A percentile compares a stretch with the other conserved stretches of the same genome.
These are phyloP conservation scores for Themeda triandra DNA, from an alignment of 176 grass and related monocot genomes.

Conservation along the genomic window DNA sequence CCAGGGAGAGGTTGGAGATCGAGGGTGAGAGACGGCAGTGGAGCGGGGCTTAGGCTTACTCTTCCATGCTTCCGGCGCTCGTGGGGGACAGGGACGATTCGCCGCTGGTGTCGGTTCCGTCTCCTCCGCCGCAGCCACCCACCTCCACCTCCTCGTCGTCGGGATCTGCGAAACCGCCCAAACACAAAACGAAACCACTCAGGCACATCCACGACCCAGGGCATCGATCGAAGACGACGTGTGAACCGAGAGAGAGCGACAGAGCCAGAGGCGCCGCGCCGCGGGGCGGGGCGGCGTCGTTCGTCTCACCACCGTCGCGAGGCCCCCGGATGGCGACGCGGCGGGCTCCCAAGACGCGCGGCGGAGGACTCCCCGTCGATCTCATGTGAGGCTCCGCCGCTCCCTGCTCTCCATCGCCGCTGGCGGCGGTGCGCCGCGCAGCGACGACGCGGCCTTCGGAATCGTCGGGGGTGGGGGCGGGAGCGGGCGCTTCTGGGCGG, in stretches of 20 bases:
- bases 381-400: not conserved
- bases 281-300: not conserved
- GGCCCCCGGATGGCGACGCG: not conserved
- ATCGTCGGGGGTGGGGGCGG: conserved; percentile 23
- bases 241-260: not conserved
- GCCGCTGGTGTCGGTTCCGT: conserved; percentile 8
- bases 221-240: conserved; percentile 18
- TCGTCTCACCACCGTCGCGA: conserved; percentile 33
- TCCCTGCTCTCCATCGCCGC: not conserved
- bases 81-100: conserved; percentile 31
- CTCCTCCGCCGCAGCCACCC: not conserved
- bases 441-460: not conserved
- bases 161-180: conserved; percentile 43
- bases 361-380: not conserved
- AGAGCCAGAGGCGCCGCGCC: not conserved
- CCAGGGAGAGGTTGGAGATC: not conserved
- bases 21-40: not conserved
- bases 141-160: not conserved
- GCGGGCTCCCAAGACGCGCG: not conserved
- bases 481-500: conserved; percentile 39
- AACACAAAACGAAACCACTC: not conserved
- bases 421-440: not conserved
- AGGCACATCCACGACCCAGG: conserved; percentile 1
- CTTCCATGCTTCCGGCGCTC: conserved; percentile 31
- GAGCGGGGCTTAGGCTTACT: conserved; percentile 19